A percentile compares a stretch with the other conserved stretches of the same genome.
Conservation (phyloP, 345 rosid species). For the Draba incana region DNA sequence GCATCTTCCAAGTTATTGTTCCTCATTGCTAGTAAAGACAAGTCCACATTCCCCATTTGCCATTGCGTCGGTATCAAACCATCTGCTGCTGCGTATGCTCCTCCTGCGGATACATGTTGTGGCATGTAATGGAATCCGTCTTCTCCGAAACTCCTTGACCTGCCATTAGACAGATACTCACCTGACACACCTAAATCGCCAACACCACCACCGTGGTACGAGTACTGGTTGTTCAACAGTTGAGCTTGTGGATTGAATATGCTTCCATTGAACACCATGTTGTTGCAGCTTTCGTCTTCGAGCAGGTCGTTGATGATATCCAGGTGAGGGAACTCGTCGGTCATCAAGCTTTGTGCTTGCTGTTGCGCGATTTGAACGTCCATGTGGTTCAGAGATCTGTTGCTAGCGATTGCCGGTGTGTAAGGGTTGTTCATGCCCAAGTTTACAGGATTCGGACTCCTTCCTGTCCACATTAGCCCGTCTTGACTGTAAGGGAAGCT, state of each 20-base stretch:
- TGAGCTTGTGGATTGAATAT: constrained; percentile 43
- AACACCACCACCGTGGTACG: constrained; percentile 54
- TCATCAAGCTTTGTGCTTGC: constrained; percentile 50
- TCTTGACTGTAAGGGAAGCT: constrained; percentile 55
- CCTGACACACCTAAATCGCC: constrained; percentile 54
- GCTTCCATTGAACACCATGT: constrained; percentile 43
- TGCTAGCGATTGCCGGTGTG: constrained; percentile 13
- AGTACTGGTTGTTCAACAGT: constrained; percentile 53
- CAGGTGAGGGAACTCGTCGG: constrained; percentile 93
- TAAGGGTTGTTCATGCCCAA: constrained; percentile 33
- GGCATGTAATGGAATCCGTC: constrained; percentile 50
- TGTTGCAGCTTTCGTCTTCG: constrained; percentile 73
- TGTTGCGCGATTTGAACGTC: constrained; percentile 56
- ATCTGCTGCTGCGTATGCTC: constrained; percentile 17
- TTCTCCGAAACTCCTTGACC: constrained; percentile 61
- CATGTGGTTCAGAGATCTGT: constrained; percentile 26
- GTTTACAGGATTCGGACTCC: constrained; percentile 31
- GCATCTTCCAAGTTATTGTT: constrained; percentile 46
- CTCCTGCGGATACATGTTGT: constrained; percentile 5
- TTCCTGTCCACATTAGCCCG: constrained; percentile 54
- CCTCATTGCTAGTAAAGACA: constrained; percentile 59
- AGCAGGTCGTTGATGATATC: constrained; percentile 97
- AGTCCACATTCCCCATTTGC: constrained; percentile 69
- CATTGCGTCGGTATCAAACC: constrained; percentile 51
- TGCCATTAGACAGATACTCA: constrained; percentile 54